Conservation (phyloP, 2,329 filamentous ascomycete species). For the Cercospora citrullina region DNA sequence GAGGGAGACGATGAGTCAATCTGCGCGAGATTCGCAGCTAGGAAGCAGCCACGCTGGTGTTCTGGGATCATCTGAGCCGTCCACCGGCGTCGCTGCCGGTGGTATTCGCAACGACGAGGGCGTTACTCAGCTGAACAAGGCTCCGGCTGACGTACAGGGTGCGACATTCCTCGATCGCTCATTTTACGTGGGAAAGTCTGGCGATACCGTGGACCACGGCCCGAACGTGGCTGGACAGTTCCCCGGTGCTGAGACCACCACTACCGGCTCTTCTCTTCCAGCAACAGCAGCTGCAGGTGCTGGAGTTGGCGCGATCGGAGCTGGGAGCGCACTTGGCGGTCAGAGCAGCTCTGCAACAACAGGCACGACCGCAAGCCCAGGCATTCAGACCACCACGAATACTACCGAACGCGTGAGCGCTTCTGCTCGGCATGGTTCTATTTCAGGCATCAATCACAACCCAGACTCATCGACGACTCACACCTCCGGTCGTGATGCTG, state of each 20-base stretch:
- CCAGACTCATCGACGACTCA: background rate
- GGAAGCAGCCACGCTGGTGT: constrained; percentile 1
- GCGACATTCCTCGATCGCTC: constrained; percentile 33
- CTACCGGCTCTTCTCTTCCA: background rate
- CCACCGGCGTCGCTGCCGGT: constrained; percentile 13
- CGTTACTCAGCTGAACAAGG: constrained; percentile 20
- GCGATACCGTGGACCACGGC: background rate
- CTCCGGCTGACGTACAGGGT: constrained; percentile 27
- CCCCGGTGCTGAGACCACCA: constrained; percentile 27
- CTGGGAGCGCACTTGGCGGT: background rate
- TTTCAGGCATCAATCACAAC: constrained; percentile 3
- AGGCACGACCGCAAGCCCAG: background rate
- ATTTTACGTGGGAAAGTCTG: constrained; percentile 25
- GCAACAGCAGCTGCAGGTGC: background rate
- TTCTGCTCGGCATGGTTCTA: constrained; percentile 33
- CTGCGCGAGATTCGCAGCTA: constrained; percentile 9
- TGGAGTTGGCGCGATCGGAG: background rate
- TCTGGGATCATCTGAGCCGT: constrained; percentile 1
- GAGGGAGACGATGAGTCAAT: background rate
- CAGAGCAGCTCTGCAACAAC: background rate
- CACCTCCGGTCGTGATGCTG: constrained; percentile 39
- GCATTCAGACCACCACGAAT: background rate
- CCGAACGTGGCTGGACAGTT: constrained; percentile 40
- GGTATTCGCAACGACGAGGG: constrained; percentile 14
- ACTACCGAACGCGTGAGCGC: background rate